Conservation (phyloP, 225 moss, liverwort and hornwort genomes). For the Anthoceros angustus region DNA sequence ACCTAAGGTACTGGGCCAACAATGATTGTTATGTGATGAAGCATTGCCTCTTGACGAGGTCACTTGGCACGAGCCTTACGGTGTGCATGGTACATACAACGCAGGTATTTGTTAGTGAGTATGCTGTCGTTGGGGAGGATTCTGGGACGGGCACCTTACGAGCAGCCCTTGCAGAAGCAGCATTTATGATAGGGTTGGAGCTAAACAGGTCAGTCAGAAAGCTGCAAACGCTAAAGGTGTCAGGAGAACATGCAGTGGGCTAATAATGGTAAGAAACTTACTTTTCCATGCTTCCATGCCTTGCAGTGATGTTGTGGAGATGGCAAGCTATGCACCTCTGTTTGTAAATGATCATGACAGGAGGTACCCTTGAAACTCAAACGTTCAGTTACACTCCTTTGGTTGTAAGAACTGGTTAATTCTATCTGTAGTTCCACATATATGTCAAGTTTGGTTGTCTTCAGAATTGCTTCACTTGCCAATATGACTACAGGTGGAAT, state of each 20-base stretch:
- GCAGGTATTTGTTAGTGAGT: slow-evolving; percentile 94
- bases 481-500: slow-evolving; percentile 42
- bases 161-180: slow-evolving; percentile 78
- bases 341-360: slow-evolving; percentile 76
- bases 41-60: neutral
- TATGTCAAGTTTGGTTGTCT: too few species aligned
- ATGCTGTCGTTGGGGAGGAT: slow-evolving; percentile 56
- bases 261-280: neutral
- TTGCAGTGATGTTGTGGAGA: slow-evolving; percentile 71
- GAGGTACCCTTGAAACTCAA: slow-evolving; percentile 28
- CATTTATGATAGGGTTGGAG: slow-evolving; percentile 87
- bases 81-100: too few species aligned
- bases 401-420: too few species aligned
- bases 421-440: too few species aligned
- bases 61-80: too few species aligned
- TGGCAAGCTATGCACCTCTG: slow-evolving; percentile 99
- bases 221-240: neutral
- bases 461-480: neutral
- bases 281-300: neutral
- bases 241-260: neutral
- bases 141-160: slow-evolving; percentile 62
- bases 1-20: slow-evolving; percentile 24
- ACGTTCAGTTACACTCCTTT: neutral
- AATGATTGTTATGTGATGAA: neutral
- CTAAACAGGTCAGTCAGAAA: slow-evolving; percentile 45